Base-by-base conservation (phyloP, 2,329 filamentous ascomycete genomes). In the Fusarium sp. region DNA sequence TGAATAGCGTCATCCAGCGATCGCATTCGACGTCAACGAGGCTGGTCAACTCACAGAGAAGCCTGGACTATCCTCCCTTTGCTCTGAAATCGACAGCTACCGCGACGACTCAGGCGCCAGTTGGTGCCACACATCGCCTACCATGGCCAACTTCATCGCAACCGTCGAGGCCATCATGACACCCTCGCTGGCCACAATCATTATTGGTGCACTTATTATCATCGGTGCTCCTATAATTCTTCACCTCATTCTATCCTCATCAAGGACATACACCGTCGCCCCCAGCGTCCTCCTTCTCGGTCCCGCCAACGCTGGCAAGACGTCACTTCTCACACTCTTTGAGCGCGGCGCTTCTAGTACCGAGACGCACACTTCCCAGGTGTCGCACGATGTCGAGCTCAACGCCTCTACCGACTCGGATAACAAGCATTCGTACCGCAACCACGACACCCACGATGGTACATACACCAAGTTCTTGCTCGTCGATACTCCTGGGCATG, bases 401-500 rank as follows among this genome's bases (percentile, higher is more conserved):
- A 89, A 86, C 77, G 85, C 87, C 58, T 85, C 85, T 51, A 84
- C 85, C 76, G 83, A 85, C 76, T 82, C 84, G 62, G 77, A 82
- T 73, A 84, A 82, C 60, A 81, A 79, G 66, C 70, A 76, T n/a
- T 85, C 86, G 44, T 88, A 85, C 83, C 84, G 85, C 64, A 86
- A 91, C 78, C 89, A 89, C 81, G 88, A 90, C 75, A 85, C 88
- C 70, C 79, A 83, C 44, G 84, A 85, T 62, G 85, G 87, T 64
- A 84, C 83, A 58, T 90, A 92, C 80, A 91, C 89, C 74, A 92
- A 91, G 80, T 94, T 96, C 81, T 85, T 93, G 45, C 85, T 98
- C 39, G 85, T 94, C 79, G 96, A 99, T 84, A 98, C 96, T 2
- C 96, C 96, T 0, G 96, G 96, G 44, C 96, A 99, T 85, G 95